Evolutionary conservation across 352 stramenopile genomes (phyloP).

Genomic region (Phytopythium helicoides): DNA sequence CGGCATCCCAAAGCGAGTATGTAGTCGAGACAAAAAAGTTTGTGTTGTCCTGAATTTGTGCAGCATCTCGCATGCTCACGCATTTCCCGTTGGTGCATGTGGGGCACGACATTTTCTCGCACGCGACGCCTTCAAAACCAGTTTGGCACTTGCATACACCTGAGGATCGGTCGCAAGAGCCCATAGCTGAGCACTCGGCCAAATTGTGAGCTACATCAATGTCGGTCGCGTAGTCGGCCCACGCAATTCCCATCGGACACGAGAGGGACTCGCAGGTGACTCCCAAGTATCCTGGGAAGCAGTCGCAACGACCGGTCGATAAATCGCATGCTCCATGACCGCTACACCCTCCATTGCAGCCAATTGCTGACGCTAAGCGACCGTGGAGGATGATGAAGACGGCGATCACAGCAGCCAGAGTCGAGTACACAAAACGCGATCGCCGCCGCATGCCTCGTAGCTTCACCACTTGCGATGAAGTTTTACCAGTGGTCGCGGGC

Average conservation of each 20-base stretch:
- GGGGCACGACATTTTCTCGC: conserved; percentile 62
- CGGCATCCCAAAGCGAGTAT: conserved; percentile 75
- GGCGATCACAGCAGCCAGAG: neutral
- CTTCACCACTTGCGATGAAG: conserved; percentile 8
- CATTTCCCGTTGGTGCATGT: conserved; percentile 69
- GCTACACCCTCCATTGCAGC: conserved; percentile 84
- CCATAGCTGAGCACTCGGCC: conserved; percentile 86
- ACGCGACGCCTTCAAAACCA: conserved; percentile 76
- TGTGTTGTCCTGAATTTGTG: conserved; percentile 49
- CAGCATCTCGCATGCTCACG: conserved; percentile 67
- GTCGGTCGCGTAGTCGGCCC: conserved; percentile 59
- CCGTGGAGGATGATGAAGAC: neutral
- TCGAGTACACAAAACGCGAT: neutral
- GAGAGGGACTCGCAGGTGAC: conserved; percentile 48
- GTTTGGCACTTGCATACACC: conserved; percentile 56
- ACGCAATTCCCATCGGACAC: conserved; percentile 52
- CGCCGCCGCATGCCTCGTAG: conserved; percentile 6
- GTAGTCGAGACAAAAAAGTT: conserved; percentile 65
- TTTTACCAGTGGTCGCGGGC: conserved; percentile 3
- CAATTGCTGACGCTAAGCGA: conserved; percentile 19
- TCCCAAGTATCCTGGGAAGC: conserved; percentile 77
- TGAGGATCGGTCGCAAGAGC: conserved; percentile 69
- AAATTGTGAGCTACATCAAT: conserved; percentile 67
- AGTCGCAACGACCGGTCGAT: conserved; percentile 67
- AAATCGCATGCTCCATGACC: conserved; percentile 61